Conservation (phyloP, 1,139 yeast genomes). For the Ogataea hybrid region DNA sequence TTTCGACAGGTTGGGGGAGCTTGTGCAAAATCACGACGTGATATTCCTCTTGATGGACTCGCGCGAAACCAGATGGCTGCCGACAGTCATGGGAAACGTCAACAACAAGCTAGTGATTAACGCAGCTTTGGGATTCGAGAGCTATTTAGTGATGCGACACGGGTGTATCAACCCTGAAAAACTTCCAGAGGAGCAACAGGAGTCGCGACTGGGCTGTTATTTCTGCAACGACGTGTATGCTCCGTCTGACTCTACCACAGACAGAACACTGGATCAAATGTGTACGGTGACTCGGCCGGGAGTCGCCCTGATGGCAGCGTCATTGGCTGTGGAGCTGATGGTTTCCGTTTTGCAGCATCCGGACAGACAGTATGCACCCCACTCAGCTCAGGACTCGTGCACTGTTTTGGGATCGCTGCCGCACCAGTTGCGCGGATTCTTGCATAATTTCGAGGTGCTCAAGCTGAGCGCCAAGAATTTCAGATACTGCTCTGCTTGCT, state of each 20-base stretch:
- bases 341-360: slow-evolving; percentile 75
- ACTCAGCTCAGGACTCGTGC: slow-evolving; percentile 25
- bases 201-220: slow-evolving; percentile 74
- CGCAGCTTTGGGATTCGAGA: slow-evolving; percentile 94
- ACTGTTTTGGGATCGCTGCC: slow-evolving; percentile 70
- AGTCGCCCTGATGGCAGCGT: slow-evolving; percentile 82
- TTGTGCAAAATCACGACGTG: slow-evolving; percentile 72
- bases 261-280: slow-evolving; percentile 93
- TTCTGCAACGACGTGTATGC: slow-evolving; percentile 96
- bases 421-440: slow-evolving; percentile 87
- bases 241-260: slow-evolving; percentile 81
- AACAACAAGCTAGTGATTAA: slow-evolving; percentile 73
- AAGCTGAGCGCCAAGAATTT: slow-evolving; percentile 72
- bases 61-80: slow-evolving; percentile 94
- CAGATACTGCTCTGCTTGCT: slow-evolving; percentile 83
- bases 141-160: slow-evolving; percentile 90
- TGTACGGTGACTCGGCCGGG: slow-evolving; percentile 99
- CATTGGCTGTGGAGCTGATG: slow-evolving; percentile 81
- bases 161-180: slow-evolving; percentile 44
- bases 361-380: slow-evolving; percentile 45
- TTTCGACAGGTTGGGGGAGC: slow-evolving; percentile 47
- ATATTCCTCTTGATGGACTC: slow-evolving; percentile 87
- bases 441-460: slow-evolving; percentile 60
- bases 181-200: slow-evolving; percentile 26
- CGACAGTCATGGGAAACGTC: slow-evolving; percentile 75